phyloP scores from a whole-genome alignment of 352 stramenopile genomes.

The Pythium periplocum region DNA sequence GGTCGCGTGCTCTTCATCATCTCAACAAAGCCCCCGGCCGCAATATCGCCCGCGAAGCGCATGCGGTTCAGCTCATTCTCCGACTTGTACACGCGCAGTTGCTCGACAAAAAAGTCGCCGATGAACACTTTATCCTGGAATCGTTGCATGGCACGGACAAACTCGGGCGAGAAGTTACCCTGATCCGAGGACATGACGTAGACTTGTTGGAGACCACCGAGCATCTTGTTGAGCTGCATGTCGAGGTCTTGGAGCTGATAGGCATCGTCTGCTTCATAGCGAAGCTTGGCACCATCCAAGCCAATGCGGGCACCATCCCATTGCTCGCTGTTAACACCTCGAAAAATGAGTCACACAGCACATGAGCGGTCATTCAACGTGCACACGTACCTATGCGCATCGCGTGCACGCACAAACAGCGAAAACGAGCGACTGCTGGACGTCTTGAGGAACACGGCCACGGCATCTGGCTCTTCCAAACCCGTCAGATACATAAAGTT shows the following conservation, averaged over 20 bases:
- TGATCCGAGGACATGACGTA: constrained; percentile 65
- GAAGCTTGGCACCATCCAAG: constrained; percentile 49
- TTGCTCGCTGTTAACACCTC: constrained; percentile 42
- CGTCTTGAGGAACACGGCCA: constrained; percentile 74
- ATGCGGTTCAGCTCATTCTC: constrained; percentile 70
- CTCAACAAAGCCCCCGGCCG: constrained; percentile 52
- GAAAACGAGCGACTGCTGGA: constrained; percentile 56
- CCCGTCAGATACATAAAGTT: constrained; percentile 86
- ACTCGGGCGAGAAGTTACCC: constrained; percentile 41
- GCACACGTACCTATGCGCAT: constrained; percentile 44
- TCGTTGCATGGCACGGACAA: constrained; percentile 49
- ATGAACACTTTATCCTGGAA: constrained; percentile 70
- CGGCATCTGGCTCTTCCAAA: constrained; percentile 68
- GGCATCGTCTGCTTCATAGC: constrained; percentile 60
- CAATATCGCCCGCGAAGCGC: constrained; percentile 68
- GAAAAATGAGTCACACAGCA: neutral
- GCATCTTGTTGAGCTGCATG: constrained; percentile 39
- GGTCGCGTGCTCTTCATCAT: constrained; percentile 68
- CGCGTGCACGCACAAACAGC: constrained; percentile 70
- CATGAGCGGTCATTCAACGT: neutral
- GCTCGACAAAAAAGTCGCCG: constrained; percentile 71
- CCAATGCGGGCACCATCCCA: constrained; percentile 75
- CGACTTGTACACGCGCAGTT: constrained; percentile 71
- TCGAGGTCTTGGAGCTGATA: constrained; percentile 61
- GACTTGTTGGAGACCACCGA: constrained; percentile 53